Base-by-base conservation (phyloP, 1,284 basidiomycete species). In the Veloporphyrellus conicus region DNA sequence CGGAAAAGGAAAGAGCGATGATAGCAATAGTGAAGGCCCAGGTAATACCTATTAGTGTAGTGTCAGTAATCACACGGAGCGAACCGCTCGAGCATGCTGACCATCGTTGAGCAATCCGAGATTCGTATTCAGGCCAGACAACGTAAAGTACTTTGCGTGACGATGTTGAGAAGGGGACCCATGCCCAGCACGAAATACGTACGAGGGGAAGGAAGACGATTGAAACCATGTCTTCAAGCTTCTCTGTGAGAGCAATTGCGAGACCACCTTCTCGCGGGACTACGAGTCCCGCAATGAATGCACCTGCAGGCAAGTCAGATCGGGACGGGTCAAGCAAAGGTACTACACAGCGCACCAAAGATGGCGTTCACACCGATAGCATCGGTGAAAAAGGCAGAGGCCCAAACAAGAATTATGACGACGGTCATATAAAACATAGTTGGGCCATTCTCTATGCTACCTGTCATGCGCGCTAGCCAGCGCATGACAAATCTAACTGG, bases 311-410 rank as follows among this genome's bases (percentile, higher is more conserved):
- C 4, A 16, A 59, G 63, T 41, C 58, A 57, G 71, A 66, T 56
- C 3, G 0, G 39, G 72, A n/a, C 6, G 64, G 52, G 84, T 73
- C 59, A 38, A 27, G n/a, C 6, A 57, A 6, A 11, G 2, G 43
- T 23, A 15, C 45, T 29, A 16, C 12, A 5, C 2, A 8, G 53
- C 73, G 46, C 50, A 75, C 89, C 88, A 59, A 92, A 90, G 60
- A 94, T 93, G 34, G 90, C 85, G 61, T 94, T 92, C 0, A 94
- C 90, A 47, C 93, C 93, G 57, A 97, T 92, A 49, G 91, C 77
- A 61, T 95, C 93, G 1, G 94, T 97, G 64, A 94, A 87, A 72
- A 96, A 97, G 0, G 90, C 86, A 14, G 85, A 91, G 3, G 81
- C 77, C 62, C 96, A 87, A 9, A 94, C 77, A 14, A 93, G 67